These are phyloP conservation scores for Erysimum cheiri DNA, from an alignment of 441 rosid genomes.

Conservation along the genomic window DNA sequence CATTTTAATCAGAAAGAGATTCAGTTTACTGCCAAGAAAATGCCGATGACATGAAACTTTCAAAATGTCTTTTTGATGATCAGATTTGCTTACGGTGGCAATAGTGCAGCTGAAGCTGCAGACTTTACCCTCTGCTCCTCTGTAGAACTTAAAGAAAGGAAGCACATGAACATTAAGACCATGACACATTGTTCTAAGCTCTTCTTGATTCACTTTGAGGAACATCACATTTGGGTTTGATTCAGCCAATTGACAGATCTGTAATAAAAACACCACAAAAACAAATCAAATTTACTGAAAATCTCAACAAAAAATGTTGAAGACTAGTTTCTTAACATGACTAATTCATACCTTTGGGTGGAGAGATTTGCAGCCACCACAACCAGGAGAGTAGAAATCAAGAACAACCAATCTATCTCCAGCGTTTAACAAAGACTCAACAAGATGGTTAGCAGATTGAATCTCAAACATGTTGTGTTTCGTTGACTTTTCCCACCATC, in stretches of 20 bases:
- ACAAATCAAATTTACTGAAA: neutral
- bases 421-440: conserved; percentile 54
- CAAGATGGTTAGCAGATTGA: conserved; percentile 63
- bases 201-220: conserved; percentile 74
- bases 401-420: conserved; percentile 70
- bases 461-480: conserved; percentile 70
- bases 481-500: conserved; percentile 83
- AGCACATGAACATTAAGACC: conserved; percentile 64
- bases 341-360: conserved; percentile 66
- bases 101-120: conserved; percentile 76
- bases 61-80: neutral
- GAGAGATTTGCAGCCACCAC: conserved; percentile 86
- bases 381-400: conserved; percentile 77
- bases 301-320: neutral
- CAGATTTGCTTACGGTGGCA: conserved; percentile 55
- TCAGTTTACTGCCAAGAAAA: neutral
- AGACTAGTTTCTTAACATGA: neutral
- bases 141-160: conserved; percentile 78
- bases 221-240: conserved; percentile 60
- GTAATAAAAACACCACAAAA: conserved; percentile 10
- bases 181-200: conserved; percentile 62
- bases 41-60: neutral
- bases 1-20: neutral
- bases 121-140: conserved; percentile 66
- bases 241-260: conserved; percentile 82